A percentile compares a stretch with the other conserved stretches of the same genome.
phyloP scores from a whole-genome alignment of 495 filamentous ascomycete species.

The Penicillium bialowiezense region DNA sequence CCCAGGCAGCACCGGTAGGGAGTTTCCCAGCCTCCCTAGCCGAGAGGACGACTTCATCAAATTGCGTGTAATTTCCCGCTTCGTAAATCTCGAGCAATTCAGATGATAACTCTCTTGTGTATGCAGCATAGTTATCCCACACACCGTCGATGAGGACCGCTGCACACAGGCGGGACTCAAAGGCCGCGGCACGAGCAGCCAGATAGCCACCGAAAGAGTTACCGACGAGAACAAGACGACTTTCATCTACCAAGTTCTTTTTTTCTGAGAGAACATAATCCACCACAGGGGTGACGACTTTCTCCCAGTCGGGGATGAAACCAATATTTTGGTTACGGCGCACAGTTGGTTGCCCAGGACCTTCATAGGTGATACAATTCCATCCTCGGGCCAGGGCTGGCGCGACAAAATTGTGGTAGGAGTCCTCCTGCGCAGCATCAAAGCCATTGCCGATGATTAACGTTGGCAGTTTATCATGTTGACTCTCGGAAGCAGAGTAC shows the following conservation, averaged over 20 bases:
- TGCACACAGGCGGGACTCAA: conserved; percentile 42
- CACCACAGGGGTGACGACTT: conserved; percentile 42
- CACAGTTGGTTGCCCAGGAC: conserved; percentile 47
- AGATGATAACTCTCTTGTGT: background rate
- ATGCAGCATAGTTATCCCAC: conserved; percentile 3
- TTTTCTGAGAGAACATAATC: conserved; percentile 31
- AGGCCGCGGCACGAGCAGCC: conserved; percentile 36
- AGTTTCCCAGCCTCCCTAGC: background rate
- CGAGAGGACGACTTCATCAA: background rate
- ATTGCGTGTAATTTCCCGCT: no score
- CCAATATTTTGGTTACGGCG: conserved; percentile 41
- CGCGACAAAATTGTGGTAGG: conserved; percentile 31
- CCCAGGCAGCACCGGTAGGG: conserved; percentile 23
- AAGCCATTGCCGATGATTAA: conserved; percentile 13
- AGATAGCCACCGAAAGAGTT: conserved; percentile 39
- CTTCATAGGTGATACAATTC: conserved; percentile 48
- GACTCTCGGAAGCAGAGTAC: no score
- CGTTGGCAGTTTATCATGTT: no score
- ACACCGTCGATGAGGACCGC: conserved; percentile 38
- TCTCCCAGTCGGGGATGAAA: conserved; percentile 50
- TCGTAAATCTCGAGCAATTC: background rate
- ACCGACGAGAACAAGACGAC: conserved; percentile 23
- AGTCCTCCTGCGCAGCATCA: conserved; percentile 46
- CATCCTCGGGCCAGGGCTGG: conserved; percentile 40
- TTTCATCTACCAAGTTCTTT: conserved; percentile 22